Evolutionary conservation across 345 rosid genomes (phyloP).

Genomic region (Syzygium jambos): DNA sequence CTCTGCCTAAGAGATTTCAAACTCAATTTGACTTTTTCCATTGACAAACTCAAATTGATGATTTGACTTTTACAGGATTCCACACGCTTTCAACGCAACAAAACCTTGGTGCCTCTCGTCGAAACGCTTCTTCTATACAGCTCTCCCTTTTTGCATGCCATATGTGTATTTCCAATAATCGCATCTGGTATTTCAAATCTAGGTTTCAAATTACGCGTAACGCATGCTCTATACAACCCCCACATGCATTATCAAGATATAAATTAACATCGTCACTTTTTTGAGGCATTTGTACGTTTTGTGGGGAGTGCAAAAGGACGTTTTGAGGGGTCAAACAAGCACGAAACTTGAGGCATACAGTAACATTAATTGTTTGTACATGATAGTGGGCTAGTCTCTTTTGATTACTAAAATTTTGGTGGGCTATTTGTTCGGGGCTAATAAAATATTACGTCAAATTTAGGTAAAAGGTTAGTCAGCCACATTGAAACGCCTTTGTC

Average conservation of each 20-base stretch:
- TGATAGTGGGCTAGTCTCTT: background rate
- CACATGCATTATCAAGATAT: background rate
- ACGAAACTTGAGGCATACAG: background rate
- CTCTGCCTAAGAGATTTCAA: background rate
- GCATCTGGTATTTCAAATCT: background rate
- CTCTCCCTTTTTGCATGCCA: background rate
- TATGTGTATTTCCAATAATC: background rate
- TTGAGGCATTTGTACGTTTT: background rate
- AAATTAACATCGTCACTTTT: background rate
- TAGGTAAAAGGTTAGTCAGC: background rate
- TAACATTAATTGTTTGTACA: background rate
- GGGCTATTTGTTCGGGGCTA: background rate
- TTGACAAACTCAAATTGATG: background rate
- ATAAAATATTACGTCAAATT: background rate
- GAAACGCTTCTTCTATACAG: background rate
- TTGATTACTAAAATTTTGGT: background rate
- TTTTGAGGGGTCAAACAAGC: background rate
- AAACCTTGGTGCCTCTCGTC: background rate
- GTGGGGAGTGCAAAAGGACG: background rate
- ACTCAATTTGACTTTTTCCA: background rate
- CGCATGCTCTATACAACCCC: background rate
- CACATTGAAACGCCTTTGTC: background rate
- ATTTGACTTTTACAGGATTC: background rate
- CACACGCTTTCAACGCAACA: background rate
- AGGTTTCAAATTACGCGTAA: background rate